phyloP scores from a whole-genome alignment of 352 stramenopile genomes.

The Pseudoperonospora humuli region DNA sequence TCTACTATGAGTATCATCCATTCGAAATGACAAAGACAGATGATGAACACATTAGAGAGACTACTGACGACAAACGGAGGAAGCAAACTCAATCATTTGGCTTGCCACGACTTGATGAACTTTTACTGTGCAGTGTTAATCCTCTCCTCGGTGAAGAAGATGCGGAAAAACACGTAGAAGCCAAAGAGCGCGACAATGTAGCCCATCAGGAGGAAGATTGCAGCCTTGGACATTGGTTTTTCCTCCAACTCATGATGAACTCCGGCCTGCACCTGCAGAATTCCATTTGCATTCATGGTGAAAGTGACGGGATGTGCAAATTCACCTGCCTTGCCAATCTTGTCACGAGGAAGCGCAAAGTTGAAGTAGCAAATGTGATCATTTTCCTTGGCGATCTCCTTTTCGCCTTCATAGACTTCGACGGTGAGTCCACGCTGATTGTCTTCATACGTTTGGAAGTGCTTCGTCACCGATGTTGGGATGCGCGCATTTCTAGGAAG shows the following conservation, averaged over 20 bases:
- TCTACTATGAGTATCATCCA: slow-evolving; percentile 35
- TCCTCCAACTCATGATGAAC: slow-evolving; percentile 75
- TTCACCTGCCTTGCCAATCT: slow-evolving; percentile 63
- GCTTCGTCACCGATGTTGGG: slow-evolving; percentile 64
- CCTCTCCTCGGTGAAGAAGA: slow-evolving; percentile 54
- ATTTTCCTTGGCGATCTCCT: slow-evolving; percentile 70
- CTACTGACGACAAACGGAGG: slow-evolving; percentile 9
- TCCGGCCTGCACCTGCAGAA: slow-evolving; percentile 75
- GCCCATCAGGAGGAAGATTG: slow-evolving; percentile 41
- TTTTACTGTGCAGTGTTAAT: too few species aligned
- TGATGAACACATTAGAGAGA: neutral
- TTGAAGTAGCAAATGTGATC: slow-evolving; percentile 85
- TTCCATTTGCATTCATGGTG: slow-evolving; percentile 79
- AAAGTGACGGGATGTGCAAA: slow-evolving; percentile 77
- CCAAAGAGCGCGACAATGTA: slow-evolving; percentile 44
- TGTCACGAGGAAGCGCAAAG: slow-evolving; percentile 60
- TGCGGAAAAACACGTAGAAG: slow-evolving; percentile 62
- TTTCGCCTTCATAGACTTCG: slow-evolving; percentile 77
- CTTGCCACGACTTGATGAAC: too few species aligned
- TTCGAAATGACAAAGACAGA: neutral
- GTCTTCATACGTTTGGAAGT: slow-evolving; percentile 77
- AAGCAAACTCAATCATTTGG: slow-evolving; percentile 11
- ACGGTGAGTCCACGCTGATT: slow-evolving; percentile 68
- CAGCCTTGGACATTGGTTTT: slow-evolving; percentile 64
- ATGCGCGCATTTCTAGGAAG: slow-evolving; percentile 89